phyloP scores from a whole-genome alignment of 306 rosid species.

The Macrotyloma uniflorum region DNA sequence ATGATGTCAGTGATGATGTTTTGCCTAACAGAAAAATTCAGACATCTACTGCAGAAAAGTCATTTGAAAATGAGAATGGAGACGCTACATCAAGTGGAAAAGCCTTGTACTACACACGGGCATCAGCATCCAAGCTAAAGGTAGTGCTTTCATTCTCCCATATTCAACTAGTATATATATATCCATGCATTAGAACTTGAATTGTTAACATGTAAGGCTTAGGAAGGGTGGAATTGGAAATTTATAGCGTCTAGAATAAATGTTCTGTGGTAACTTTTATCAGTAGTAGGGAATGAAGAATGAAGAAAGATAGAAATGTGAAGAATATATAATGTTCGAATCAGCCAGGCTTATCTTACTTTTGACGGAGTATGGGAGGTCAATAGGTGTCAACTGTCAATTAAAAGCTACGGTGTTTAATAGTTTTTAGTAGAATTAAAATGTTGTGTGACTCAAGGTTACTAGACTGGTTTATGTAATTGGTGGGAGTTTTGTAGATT shows the following conservation, averaged over 20 bases:
- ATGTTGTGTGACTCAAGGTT: neutral
- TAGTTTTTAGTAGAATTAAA: neutral
- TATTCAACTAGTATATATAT: neutral
- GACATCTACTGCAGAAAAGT: constrained; percentile 30
- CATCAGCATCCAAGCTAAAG: constrained; percentile 51
- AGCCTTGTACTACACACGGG: constrained; percentile 20
- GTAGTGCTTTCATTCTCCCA: constrained; percentile 36
- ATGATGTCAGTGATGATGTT: constrained; percentile 48
- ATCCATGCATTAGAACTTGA: constrained; percentile 23
- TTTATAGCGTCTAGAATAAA: neutral
- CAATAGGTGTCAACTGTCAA: neutral
- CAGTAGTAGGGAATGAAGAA: neutral
- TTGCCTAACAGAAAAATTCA: constrained; percentile 42
- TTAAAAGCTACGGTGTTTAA: neutral
- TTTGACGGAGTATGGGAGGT: neutral
- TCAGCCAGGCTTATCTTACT: neutral
- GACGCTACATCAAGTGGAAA: constrained; percentile 45
- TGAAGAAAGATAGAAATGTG: neutral
- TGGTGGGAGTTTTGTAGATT: too few species aligned
- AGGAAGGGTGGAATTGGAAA: neutral
- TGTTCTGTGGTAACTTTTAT: constrained; percentile 11
- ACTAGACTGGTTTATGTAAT: too few species aligned
- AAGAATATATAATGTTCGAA: neutral
- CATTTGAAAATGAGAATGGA: constrained; percentile 41
- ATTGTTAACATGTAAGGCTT: neutral